A percentile compares a stretch with the other conserved stretches of the same genome.
phyloP scores from a whole-genome alignment of 73 alveolate species.

The Uronychia binucleata region DNA sequence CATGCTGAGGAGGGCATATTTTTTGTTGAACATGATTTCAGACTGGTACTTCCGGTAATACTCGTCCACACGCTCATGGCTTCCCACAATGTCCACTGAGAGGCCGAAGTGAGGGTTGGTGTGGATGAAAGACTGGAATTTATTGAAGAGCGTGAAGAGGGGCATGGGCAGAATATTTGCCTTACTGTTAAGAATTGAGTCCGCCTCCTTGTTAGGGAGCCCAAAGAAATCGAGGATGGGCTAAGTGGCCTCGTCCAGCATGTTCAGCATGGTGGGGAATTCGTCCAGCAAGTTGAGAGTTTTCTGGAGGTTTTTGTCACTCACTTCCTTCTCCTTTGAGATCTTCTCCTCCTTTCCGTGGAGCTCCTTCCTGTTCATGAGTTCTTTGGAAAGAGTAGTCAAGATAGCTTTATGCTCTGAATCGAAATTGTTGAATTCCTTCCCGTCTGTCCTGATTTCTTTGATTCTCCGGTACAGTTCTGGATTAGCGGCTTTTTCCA shows the following conservation, averaged over 20 bases:
- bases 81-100: constrained; percentile 12
- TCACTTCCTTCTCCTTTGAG: not conserved
- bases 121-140: constrained; percentile 1
- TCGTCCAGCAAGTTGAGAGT: constrained; percentile 12
- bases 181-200: not conserved
- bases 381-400: not conserved
- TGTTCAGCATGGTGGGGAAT: constrained; percentile 13
- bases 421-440: not conserved
- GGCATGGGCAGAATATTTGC: constrained; percentile 19
- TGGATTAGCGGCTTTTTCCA: constrained; percentile 18
- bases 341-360: not conserved
- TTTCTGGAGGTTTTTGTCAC: constrained; percentile 2
- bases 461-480: constrained; percentile 16
- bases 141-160: constrained; percentile 8
- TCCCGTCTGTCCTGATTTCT: not conserved
- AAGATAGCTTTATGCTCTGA: not conserved
- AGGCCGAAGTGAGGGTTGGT: constrained; percentile 14
- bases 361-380: constrained; percentile 17
- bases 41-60: constrained; percentile 4
- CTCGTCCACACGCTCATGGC: constrained; percentile 1
- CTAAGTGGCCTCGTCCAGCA: constrained; percentile 10
- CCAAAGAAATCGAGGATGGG: constrained; percentile 12
- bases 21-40: not conserved
- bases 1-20: not conserved
- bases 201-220: not conserved